Base-by-base conservation (phyloP, 352 stramenopile genomes). In the Globisporangium acanthophoron region DNA sequence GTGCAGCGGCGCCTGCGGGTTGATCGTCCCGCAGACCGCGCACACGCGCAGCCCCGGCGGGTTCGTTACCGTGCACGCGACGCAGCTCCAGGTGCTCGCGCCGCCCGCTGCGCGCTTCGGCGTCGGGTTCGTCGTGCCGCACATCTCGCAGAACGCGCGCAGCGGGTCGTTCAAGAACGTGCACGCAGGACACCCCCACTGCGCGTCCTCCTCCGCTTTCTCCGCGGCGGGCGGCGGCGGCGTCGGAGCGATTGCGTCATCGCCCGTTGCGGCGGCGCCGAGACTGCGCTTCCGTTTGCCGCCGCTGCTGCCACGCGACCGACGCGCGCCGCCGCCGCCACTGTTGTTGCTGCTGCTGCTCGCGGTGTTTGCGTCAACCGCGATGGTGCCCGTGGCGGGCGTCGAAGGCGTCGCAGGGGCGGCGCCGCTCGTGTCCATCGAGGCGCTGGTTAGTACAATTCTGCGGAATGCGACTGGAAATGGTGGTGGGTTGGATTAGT, bases 141-240 rank as follows among this genome's bases (percentile, higher is more conserved):
- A 92, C 82, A 90, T 92, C 52, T 90, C 82, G 54, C 82, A 92
- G 49, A 86, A 86, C 24, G 64, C 60, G 20, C 80, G 80, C 62
- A 67, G 48, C 18, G 67, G 54, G 41, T 85, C 82, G 56, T 92
- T 92, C 5, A 90, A 63, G 56, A 76, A 92, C 51, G 82, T 92
- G 57, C 82, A 92, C 29, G 76, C 69, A 0, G 73, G 69, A 45
- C 82, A 92, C n/a, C 56, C 71, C 82, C 82, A 92, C 55, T 82
- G 63, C 20, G 37, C 37, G 37, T 13, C 37, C 8, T 18, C 37
- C 12, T 15, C 33, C 4, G 47, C 57, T 11, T 65, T 53, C 29
- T 66, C 18, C 37, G 37, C 13, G 12, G 12, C 13, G 3, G 12
- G 5, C 5, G 11, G 37, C 37, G 5, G 37, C 37, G 37, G 11